Evolutionary conservation across 768 basidiomycete genomes (phyloP).

Genomic region (Trametes cinnabarina): DNA sequence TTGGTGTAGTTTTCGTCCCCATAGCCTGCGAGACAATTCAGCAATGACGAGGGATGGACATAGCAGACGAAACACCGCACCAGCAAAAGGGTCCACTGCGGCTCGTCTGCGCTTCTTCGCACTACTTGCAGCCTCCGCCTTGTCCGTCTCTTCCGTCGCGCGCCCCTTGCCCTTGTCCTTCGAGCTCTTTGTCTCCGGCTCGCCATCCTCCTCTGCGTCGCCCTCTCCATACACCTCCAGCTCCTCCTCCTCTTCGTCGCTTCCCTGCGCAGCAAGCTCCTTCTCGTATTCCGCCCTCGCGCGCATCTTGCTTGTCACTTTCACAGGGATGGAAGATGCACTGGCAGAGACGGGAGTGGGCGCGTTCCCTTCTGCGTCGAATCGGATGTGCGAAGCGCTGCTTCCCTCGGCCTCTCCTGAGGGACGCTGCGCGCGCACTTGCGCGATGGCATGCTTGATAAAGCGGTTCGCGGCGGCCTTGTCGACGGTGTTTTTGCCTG

Average conservation of each 20-base stretch:
- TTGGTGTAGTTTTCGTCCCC: constrained; percentile 24
- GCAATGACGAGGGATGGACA: constrained; percentile 14
- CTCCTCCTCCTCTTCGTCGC: constrained; percentile 40
- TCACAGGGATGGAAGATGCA: constrained; percentile 41
- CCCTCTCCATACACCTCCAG: constrained; percentile 29
- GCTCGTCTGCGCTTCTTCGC: constrained; percentile 49
- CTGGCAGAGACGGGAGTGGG: background rate
- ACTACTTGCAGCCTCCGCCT: background rate
- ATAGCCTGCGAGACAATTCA: constrained; percentile 29
- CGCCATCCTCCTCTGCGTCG: constrained; percentile 37
- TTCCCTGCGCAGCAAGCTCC: constrained; percentile 44
- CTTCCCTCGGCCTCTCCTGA: constrained; percentile 20
- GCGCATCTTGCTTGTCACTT: constrained; percentile 72
- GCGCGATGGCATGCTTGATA: constrained; percentile 79
- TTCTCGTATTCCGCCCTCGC: constrained; percentile 64
- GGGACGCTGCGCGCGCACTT: constrained; percentile 39
- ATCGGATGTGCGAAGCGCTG: constrained; percentile 17
- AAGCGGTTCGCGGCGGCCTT: constrained; percentile 78
- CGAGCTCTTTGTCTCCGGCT: background rate
- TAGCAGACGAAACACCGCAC: constrained; percentile 35
- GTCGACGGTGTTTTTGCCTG: constrained; percentile 57
- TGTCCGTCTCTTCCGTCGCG: background rate
- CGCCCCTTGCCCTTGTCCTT: constrained; percentile 27
- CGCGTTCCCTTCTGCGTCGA: constrained; percentile 8
- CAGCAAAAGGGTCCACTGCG: constrained; percentile 64